These are phyloP conservation scores for Pisolithus albus DNA, from an alignment of 768 basidiomycete species.

Conservation along the genomic window DNA sequence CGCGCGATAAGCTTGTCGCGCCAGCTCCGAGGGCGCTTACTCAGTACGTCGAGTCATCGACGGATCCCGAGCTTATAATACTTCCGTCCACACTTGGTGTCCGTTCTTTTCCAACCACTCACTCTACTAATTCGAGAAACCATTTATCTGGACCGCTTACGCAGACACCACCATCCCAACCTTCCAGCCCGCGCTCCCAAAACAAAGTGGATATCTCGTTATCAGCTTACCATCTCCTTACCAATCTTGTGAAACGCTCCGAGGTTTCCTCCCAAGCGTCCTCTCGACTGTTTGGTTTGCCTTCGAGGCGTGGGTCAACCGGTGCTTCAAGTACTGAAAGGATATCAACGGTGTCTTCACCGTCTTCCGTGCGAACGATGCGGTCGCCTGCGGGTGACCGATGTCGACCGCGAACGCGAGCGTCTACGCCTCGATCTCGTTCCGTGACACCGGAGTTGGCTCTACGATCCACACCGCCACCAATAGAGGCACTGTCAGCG, in stretches of 20 bases:
- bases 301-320: constrained; percentile 27
- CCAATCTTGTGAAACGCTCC: constrained; percentile 43
- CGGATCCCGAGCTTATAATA: constrained; percentile 45
- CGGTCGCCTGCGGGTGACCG: constrained; percentile 9
- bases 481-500: constrained; percentile 47
- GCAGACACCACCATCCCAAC: not conserved
- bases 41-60: constrained; percentile 57
- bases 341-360: constrained; percentile 7
- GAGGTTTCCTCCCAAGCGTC: constrained; percentile 20
- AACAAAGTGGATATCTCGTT: constrained; percentile 38
- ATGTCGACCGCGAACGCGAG: constrained; percentile 5
- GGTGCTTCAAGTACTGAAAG: constrained; percentile 26
- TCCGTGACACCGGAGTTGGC: constrained; percentile 25
- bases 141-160: not conserved
- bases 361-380: constrained; percentile 9
- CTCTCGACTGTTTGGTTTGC: constrained; percentile 26
- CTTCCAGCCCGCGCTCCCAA: constrained; percentile 27
- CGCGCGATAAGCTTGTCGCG: constrained; percentile 50
- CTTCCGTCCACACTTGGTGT: constrained; percentile 70
- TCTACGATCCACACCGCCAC: constrained; percentile 46
- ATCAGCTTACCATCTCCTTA: constrained; percentile 57
- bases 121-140: constrained; percentile 12
- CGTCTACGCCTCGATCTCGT: constrained; percentile 15
- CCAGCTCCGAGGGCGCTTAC: constrained; percentile 72
- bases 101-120: constrained; percentile 32